Evolutionary conservation across 1,139 yeast species (phyloP).

Genomic region (Suhomyces chickasaworum): DNA sequence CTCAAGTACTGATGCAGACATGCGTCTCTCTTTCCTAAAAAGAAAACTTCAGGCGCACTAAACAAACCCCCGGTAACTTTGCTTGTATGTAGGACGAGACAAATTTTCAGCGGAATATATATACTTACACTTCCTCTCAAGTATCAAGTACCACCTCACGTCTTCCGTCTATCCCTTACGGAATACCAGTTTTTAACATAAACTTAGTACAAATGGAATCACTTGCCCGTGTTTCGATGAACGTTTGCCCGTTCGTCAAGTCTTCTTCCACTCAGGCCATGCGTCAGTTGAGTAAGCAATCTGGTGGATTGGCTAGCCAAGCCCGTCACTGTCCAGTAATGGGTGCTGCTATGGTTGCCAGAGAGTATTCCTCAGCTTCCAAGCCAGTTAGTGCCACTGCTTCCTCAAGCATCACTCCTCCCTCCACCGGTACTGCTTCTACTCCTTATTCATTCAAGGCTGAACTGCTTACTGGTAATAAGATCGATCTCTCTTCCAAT

Average conservation of each 20-base stretch:
- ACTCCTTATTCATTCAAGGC: slow-evolving; percentile 38
- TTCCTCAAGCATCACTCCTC: slow-evolving; percentile 17
- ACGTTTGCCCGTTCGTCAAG: slow-evolving; percentile 83
- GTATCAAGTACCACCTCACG: not conserved
- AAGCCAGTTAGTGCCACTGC: slow-evolving; percentile 56
- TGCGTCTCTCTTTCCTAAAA: slow-evolving; percentile 1
- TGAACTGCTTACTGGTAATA: slow-evolving; percentile 31
- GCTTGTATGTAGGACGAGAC: slow-evolving; percentile 8
- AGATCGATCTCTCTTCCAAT: slow-evolving; percentile 36
- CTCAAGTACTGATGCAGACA: slow-evolving; percentile 2
- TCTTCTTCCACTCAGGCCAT: slow-evolving; percentile 64
- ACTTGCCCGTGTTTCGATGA: slow-evolving; percentile 73
- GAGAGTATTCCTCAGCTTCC: slow-evolving; percentile 59
- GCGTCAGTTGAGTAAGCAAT: slow-evolving; percentile 48
- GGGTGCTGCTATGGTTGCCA: slow-evolving; percentile 66
- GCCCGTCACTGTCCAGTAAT: slow-evolving; percentile 87
- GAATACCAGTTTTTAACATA: not conserved
- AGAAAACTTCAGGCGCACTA: slow-evolving; percentile 4
- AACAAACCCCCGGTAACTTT: not conserved
- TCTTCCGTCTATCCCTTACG: not conserved
- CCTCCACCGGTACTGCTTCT: slow-evolving; percentile 19
- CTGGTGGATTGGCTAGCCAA: slow-evolving; percentile 54
- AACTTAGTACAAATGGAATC: slow-evolving; percentile 61
- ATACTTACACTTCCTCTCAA: not conserved
- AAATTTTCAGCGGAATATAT: slow-evolving; percentile 12